Base-by-base conservation (phyloP, 2,329 filamentous ascomycete genomes). In the Fusarium irregulare region DNA sequence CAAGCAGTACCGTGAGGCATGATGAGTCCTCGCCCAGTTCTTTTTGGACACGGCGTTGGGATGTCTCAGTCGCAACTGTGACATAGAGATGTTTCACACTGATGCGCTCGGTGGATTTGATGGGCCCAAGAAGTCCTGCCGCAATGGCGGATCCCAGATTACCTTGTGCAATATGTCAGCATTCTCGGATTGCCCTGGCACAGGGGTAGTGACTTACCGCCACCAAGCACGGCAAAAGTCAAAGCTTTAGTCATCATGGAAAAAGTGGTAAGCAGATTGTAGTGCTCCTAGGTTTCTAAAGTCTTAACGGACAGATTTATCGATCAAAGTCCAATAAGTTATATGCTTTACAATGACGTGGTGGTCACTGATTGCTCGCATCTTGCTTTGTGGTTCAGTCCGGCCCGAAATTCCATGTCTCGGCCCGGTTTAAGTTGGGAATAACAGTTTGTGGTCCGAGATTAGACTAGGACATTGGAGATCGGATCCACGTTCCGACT, bases 21-120 rank as follows among this genome's bases (percentile, higher is more conserved):
- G 49, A 50, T 14, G 45, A 46, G 18, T 64, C 30, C 20, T 64
- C 20, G 23, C 44, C 46, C n/a, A 64, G 30, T 23, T 28, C 56
- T 14, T 28, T 34, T 51, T 56, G n/a, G 13, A 60, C 56, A 14
- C 56, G 45, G 8, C 11, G 41, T 27, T 60, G 40, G 7, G 61
- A 64, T 27, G 28, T n/a, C 23, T 64, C 46, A 28, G 50, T 64
- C 12, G 27, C 56, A 8, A 64, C 56, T 18, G 61, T 64, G 27
- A 34, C 51, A 48, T 60, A 10, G 6, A 64, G 6, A 18, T 32
- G 55, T 21, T 60, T 55, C 42, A 59, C 20, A 14, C 21, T 21
- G 44, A 34, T 49, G n/a, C 14, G 32, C 30, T 40, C 41, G 10
- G 32, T 44, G 34, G 46, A 47, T 20, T 56, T 42, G 40, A 64